These are phyloP conservation scores for Penicillium sp. DNA, from an alignment of 2,329 filamentous ascomycete species.

Conservation along the genomic window DNA sequence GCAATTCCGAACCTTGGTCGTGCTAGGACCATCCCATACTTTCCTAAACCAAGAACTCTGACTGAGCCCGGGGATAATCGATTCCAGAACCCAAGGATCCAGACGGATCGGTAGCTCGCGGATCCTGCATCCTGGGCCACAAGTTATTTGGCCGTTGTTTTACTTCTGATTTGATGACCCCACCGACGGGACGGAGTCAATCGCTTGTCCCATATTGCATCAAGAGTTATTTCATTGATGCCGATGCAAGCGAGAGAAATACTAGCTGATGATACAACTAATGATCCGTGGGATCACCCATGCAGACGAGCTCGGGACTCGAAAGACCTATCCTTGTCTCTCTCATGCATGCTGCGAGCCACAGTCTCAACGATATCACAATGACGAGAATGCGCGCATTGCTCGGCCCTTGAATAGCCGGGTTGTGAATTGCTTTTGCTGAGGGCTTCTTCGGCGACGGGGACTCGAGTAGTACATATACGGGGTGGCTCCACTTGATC, in stretches of 20 bases:
- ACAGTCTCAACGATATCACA: background rate
- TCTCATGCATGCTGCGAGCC: background rate
- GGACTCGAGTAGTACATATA: background rate
- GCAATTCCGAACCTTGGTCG: conserved; percentile 16
- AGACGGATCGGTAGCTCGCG: conserved; percentile 2
- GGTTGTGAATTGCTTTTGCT: background rate
- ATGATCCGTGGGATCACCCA: background rate
- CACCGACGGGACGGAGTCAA: background rate
- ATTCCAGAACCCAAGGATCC: conserved; percentile 8
- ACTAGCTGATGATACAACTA: background rate
- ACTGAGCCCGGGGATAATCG: background rate
- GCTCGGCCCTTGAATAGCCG: background rate
- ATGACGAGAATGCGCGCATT: background rate
- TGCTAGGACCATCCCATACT: background rate
- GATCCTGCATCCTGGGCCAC: conserved; percentile 8
- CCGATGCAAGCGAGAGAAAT: conserved; percentile 16
- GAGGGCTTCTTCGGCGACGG: background rate
- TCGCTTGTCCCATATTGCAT: background rate
- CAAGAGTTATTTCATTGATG: conserved; percentile 4
- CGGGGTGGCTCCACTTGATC: conserved; percentile 19
- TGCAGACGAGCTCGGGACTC: background rate
- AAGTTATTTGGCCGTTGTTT: conserved; percentile 6
- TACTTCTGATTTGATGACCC: background rate
- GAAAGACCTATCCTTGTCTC: background rate
- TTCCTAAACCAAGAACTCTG: background rate